Conservation (phyloP, 2,329 filamentous ascomycete genomes). For the Fusarium devonianum region DNA sequence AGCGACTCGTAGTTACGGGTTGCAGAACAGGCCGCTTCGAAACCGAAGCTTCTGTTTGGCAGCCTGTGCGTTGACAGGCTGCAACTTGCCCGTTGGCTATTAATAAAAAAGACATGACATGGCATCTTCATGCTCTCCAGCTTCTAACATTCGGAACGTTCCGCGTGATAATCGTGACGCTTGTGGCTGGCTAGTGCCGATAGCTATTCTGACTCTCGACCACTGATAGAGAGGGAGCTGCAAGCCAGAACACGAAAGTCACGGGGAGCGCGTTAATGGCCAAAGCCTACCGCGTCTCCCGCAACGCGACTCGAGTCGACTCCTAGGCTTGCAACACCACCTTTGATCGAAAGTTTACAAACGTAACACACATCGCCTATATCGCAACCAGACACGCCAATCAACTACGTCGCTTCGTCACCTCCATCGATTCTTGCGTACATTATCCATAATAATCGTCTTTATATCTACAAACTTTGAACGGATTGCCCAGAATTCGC, state of each 20-base stretch:
- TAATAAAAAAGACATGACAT: too few relatives aligned
- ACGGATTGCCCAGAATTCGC: slow-evolving; percentile 29
- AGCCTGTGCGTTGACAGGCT: too few relatives aligned
- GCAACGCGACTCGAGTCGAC: slow-evolving; percentile 28
- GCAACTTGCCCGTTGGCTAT: too few relatives aligned
- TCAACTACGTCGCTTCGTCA: not conserved
- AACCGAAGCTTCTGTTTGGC: too few relatives aligned
- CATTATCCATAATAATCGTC: not conserved
- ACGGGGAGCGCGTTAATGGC: slow-evolving; percentile 35
- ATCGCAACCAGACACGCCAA: not conserved
- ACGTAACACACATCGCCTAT: slow-evolving; percentile 8
- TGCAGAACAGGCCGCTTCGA: too few relatives aligned
- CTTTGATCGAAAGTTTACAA: slow-evolving; percentile 23
- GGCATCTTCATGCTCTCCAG: too few relatives aligned
- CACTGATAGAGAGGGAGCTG: slow-evolving; percentile 14
- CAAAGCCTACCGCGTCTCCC: slow-evolving; percentile 31
- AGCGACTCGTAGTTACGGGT: too few relatives aligned
- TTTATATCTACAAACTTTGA: not conserved
- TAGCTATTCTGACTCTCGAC: not conserved
- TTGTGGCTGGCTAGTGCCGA: not conserved
- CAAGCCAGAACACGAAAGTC: slow-evolving; percentile 32
- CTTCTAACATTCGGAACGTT: too few relatives aligned
- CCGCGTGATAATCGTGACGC: too few relatives aligned
- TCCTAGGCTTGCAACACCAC: slow-evolving; percentile 29
- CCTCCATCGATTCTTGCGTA: not conserved